Evolutionary conservation across 768 basidiomycete species (phyloP), one percentile per base, ranked within the genome.

Genomic region (Amylocystis lapponica): DNA sequence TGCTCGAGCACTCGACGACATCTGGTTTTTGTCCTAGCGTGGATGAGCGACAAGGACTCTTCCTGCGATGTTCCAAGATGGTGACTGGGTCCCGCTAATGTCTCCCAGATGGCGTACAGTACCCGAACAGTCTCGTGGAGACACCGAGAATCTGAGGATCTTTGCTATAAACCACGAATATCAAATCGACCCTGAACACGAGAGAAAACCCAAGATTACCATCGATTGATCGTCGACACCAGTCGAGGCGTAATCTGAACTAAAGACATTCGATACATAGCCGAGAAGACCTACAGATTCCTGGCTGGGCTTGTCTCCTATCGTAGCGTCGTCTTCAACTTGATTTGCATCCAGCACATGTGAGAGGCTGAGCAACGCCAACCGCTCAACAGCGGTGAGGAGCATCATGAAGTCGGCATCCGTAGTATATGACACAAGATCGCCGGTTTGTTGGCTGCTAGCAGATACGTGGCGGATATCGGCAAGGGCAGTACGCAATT

Each of bases 221-320:
- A 70, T 73, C 8, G 80, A 55, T 48, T 75, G 76, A 27, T 84
- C 84, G 12, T 79, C 79, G 13, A 63, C 56, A 29, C 62, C 53
- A 42, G 62, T 59, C 10, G 71, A 63, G 8, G 65, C 54, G 27
- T 67, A 72, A n/a, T 92, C 88, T 0, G 80, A 79, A 31, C 85
- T 78, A 56, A 99, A 94, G 2, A 97, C 94, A 43, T 81, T 88
- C 2, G 92, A 93, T 39, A 99, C 84, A 54, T 91, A 87, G 8
- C 93, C 91, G 0, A 97, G 69, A 10, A 98, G 64, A 1, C 93
- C 84, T 56, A 75, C 71, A 8, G 70, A 68, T 49, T 83, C 81
- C 14, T 69, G 58, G 2, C 63, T 67, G 19, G 60, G 52, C 52
- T 78, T 87, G 51, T 82, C 88, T 14, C 69, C 56, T 0, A 57